Evolutionary conservation across 345 rosid genomes (phyloP).

Genomic region (Conringia planisiliqua): DNA sequence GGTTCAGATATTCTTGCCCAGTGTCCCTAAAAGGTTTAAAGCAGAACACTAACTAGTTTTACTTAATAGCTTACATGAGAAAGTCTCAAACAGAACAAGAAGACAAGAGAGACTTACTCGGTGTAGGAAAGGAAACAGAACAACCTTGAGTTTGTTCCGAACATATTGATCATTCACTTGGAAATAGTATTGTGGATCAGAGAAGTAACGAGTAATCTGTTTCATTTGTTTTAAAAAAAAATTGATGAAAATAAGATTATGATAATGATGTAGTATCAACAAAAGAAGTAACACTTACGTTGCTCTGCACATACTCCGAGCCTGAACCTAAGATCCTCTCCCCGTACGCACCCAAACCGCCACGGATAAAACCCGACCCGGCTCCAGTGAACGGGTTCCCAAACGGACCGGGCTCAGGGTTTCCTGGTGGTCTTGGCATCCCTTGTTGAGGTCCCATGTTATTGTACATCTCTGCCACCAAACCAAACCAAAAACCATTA

Average conservation of each 20-base stretch:
- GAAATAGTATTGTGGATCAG: constrained; percentile 59
- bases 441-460: constrained; percentile 41
- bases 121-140: constrained; percentile 53
- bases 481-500: constrained; percentile 4
- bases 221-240: neutral
- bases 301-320: constrained; percentile 60
- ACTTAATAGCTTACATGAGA: neutral
- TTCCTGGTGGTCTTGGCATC: constrained; percentile 31
- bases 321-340: constrained; percentile 51
- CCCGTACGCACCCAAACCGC: constrained; percentile 53
- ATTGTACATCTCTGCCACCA: constrained; percentile 36
- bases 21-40: constrained; percentile 44
- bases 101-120: constrained; percentile 32
- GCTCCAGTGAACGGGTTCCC: constrained; percentile 47
- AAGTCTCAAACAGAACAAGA: neutral
- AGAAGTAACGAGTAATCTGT: constrained; percentile 56
- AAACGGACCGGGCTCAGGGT: constrained; percentile 42
- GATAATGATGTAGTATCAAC: neutral
- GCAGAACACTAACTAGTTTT: neutral
- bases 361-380: constrained; percentile 48
- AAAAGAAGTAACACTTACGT: constrained; percentile 35
- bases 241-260: neutral
- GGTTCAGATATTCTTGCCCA: constrained; percentile 74
- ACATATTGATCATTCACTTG: constrained; percentile 58
- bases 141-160: constrained; percentile 51